Percentiles rank a stretch among this genome's conserved stretches.
Conservation (phyloP, 1,284 basidiomycete species). For the Heterobasidion parviporum region DNA sequence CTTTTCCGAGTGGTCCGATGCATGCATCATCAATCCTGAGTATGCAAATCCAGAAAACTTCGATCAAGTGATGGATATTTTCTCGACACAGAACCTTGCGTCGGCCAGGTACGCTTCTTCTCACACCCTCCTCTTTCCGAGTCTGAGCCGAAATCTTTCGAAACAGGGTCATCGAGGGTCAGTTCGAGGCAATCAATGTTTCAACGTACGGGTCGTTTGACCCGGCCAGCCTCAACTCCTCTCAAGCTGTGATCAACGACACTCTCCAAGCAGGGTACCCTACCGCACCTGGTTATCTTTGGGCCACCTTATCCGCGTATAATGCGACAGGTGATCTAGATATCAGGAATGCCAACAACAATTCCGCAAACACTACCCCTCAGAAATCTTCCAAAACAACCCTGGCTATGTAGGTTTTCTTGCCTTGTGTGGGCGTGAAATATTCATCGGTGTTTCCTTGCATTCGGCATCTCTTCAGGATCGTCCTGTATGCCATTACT, state of each 20-base stretch:
- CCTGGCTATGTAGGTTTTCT: slow-evolving; percentile 56
- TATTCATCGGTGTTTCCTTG: slow-evolving; percentile 2
- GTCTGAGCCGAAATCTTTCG: slow-evolving; percentile 1
- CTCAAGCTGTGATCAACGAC: slow-evolving; percentile 37
- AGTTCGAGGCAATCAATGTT: slow-evolving; percentile 48
- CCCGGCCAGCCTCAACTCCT: slow-evolving; percentile 47
- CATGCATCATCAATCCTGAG: slow-evolving; percentile 68
- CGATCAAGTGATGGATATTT: slow-evolving; percentile 75
- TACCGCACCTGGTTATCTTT: slow-evolving; percentile 48
- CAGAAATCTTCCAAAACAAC: slow-evolving; percentile 41
- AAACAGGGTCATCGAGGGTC: slow-evolving; percentile 50
- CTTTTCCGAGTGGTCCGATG: slow-evolving; percentile 64
- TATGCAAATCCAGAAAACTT: slow-evolving; percentile 61
- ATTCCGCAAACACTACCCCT: slow-evolving; percentile 10
- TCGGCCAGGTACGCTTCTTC: slow-evolving; percentile 28
- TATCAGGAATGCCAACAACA: slow-evolving; percentile 11
- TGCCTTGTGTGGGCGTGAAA: slow-evolving; percentile 4
- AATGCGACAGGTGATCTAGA: slow-evolving; percentile 41
- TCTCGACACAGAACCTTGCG: slow-evolving; percentile 47
- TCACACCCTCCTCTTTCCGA: not conserved
- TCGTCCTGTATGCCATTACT: slow-evolving; percentile 81
- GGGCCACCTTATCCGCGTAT: slow-evolving; percentile 58
- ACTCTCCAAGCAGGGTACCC: slow-evolving; percentile 36
- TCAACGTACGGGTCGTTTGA: slow-evolving; percentile 51
- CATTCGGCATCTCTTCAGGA: slow-evolving; percentile 35